A percentile compares a stretch with the other conserved stretches of the same genome.
These are phyloP conservation scores for Coccinonectria pachysandricola DNA, from an alignment of 2,329 filamentous ascomycete species.

Conservation along the genomic window DNA sequence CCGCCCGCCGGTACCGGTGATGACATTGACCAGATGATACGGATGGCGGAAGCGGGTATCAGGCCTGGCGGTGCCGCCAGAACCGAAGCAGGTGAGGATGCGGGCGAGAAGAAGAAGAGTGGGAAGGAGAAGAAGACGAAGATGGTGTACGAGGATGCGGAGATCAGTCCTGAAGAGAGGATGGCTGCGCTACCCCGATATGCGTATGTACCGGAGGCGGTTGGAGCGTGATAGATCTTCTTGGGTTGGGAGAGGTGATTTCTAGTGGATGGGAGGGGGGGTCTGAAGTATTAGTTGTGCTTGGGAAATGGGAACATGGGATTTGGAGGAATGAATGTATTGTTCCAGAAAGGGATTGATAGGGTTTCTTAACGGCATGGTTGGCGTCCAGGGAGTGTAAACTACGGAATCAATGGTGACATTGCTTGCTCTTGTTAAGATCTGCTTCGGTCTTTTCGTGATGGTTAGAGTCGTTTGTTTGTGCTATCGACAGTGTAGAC, in stretches of 20 bases:
- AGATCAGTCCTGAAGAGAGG: constrained; percentile 77
- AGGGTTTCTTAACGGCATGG: no score
- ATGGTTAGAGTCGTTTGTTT: constrained; percentile 1
- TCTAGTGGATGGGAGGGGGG: constrained; percentile 3
- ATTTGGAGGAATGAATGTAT: no score
- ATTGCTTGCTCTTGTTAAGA: constrained; percentile 7
- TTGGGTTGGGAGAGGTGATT: constrained; percentile 1
- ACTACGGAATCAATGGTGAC: constrained; percentile 15
- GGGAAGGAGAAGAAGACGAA: constrained; percentile 56
- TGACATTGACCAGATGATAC: constrained; percentile 55
- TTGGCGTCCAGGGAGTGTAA: constrained; percentile 18
- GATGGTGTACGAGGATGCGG: constrained; percentile 75
- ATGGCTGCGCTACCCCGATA: constrained; percentile 74
- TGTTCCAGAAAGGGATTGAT: no score
- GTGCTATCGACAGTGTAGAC: constrained; percentile 4
- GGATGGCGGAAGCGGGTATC: constrained; percentile 53
- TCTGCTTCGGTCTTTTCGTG: background rate
- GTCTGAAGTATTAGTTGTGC: no score
- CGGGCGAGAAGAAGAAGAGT: constrained; percentile 54
- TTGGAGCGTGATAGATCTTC: constrained; percentile 4
- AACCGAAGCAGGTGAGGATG: constrained; percentile 31
- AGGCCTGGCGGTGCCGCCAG: constrained; percentile 28
- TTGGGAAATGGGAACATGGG: no score
- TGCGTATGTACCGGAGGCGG: constrained; percentile 37
- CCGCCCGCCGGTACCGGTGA: constrained; percentile 32